Evolutionary conservation across 768 basidiomycete genomes (phyloP).

Genomic region (Rickenella mellea): DNA sequence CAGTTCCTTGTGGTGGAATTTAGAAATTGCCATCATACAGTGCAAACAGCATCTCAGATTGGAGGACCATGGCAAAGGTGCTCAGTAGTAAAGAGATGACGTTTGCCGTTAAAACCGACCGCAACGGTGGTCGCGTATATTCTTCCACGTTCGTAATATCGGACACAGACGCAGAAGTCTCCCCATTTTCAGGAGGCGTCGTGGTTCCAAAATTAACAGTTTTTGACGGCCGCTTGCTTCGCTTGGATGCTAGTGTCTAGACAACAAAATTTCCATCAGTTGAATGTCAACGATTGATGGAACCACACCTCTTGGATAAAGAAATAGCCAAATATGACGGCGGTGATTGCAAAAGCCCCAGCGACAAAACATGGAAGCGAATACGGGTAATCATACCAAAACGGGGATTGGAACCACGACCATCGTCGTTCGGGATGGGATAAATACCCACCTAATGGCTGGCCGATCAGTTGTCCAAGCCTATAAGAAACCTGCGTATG

Average conservation of each 20-base stretch:
- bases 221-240: too few species aligned
- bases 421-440: constrained; percentile 6
- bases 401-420: constrained; percentile 6
- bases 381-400: constrained; percentile 12
- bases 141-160: not conserved
- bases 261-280: not conserved
- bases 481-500: constrained; percentile 1
- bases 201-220: too few species aligned
- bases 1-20: not conserved
- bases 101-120: constrained; percentile 4
- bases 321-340: constrained; percentile 8
- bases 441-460: constrained; percentile 5
- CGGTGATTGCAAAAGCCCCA: constrained; percentile 6
- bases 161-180: not conserved
- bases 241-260: too few species aligned
- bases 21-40: constrained; percentile 2
- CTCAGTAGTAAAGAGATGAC: constrained; percentile 6
- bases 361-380: constrained; percentile 14
- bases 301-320: constrained; percentile 13
- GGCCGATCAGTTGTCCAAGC: constrained; percentile 6
- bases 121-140: not conserved
- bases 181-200: not conserved
- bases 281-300: not conserved
- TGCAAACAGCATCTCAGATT: constrained; percentile 4
- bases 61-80: constrained; percentile 3